These are phyloP conservation scores for Adansonia rubrostipa DNA, from an alignment of 441 rosid genomes.

Conservation along the genomic window DNA sequence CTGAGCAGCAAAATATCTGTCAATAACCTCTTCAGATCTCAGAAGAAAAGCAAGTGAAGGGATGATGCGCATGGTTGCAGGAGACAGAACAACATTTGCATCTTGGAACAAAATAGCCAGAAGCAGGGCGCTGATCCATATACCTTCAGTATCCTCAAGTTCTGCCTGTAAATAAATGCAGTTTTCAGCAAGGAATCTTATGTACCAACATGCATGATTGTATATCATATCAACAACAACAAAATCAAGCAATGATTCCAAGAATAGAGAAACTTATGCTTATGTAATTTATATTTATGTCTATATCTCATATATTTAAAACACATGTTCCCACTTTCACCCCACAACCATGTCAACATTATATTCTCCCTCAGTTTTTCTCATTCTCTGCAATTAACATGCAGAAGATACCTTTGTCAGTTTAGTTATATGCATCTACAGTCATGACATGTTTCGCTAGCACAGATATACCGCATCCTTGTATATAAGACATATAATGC, in stretches of 20 bases:
- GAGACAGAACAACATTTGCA: slow-evolving; percentile 55
- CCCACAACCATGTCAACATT: slow-evolving; percentile 10
- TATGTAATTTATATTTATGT: too few relatives aligned
- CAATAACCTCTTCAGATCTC: slow-evolving; percentile 75
- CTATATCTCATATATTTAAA: neutral
- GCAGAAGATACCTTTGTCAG: neutral
- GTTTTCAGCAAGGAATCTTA: slow-evolving; percentile 3
- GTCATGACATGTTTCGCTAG: neutral
- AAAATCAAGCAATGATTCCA: neutral
- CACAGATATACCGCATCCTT: neutral
- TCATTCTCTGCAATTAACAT: neutral
- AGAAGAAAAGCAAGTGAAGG: slow-evolving; percentile 75
- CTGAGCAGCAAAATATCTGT: slow-evolving; percentile 81
- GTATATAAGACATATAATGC: neutral
- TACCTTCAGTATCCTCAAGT: slow-evolving; percentile 64
- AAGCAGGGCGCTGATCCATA: slow-evolving; percentile 76
- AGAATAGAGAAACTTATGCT: neutral
- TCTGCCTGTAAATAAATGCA: slow-evolving; percentile 53
- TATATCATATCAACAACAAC: neutral
- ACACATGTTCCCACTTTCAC: neutral
- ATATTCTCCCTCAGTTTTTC: neutral
- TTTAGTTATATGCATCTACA: neutral
- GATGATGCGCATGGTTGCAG: slow-evolving; percentile 60
- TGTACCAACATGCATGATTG: neutral
- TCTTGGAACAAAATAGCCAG: slow-evolving; percentile 83